phyloP scores from a whole-genome alignment of 805 yeast genomes.

The Sugiyamaella lignohabitans region DNA sequence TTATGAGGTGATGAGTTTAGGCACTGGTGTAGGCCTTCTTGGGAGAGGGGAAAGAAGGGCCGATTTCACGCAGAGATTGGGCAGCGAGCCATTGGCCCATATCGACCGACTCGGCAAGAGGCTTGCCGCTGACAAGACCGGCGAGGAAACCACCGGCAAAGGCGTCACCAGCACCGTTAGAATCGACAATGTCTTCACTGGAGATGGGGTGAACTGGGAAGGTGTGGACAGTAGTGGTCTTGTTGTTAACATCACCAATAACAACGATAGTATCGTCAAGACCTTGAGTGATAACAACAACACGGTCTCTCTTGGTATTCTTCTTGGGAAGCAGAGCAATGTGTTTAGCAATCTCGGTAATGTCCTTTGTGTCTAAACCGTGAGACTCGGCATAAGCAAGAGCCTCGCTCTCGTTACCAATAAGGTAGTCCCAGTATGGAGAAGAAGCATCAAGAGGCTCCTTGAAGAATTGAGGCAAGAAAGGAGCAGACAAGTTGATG shows the following conservation, averaged over 20 bases:
- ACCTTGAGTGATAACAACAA: conserved; percentile 94
- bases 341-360: conserved; percentile 71
- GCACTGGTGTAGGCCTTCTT: conserved; percentile 30
- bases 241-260: conserved; percentile 40
- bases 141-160: conserved; percentile 96
- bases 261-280: conserved; percentile 83
- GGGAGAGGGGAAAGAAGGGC: conserved; percentile 88
- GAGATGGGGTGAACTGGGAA: conserved; percentile 70
- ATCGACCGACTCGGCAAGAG: conserved; percentile 54
- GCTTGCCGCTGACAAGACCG: conserved; percentile 69
- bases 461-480: conserved; percentile 92
- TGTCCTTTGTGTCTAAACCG: conserved; percentile 52
- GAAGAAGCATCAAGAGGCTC: conserved; percentile 72
- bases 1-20: too few relatives aligned
- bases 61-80: conserved; percentile 83
- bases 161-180: conserved; percentile 99
- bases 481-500: conserved; percentile 92
- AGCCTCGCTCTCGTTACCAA: conserved; percentile 97
- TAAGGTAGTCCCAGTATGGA: conserved; percentile 84
- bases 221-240: conserved; percentile 42
- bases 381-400: conserved; percentile 88
- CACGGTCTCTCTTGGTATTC: conserved; percentile 63
- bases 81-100: conserved; percentile 97
- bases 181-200: conserved; percentile 65
- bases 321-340: conserved; percentile 75